Evolutionary conservation across 495 filamentous ascomycete species (phyloP).

Genomic region (Paragyromitra xinjiangensis): DNA sequence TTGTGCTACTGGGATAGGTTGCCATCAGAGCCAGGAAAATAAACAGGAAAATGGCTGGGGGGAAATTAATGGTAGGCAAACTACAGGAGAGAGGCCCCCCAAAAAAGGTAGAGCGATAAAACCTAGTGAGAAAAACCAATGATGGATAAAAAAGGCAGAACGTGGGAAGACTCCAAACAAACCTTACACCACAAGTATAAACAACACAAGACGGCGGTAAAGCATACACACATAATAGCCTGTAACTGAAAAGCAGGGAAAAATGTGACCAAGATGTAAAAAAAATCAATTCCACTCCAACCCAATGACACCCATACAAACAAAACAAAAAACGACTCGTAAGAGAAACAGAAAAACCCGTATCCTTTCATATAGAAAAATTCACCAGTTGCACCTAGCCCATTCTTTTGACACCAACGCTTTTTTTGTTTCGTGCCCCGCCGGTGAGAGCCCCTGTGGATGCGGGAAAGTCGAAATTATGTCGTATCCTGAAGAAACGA

Average conservation of each 20-base stretch:
- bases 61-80: constrained; percentile 41
- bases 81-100: constrained; percentile 15
- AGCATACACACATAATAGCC: constrained; percentile 44
- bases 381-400: constrained; percentile 56
- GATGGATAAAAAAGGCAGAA: constrained; percentile 8
- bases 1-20: not conserved
- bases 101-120: constrained; percentile 13
- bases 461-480: constrained; percentile 42
- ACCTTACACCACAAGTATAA: constrained; percentile 51
- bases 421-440: constrained; percentile 53
- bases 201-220: constrained; percentile 45
- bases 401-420: constrained; percentile 54
- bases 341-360: constrained; percentile 53
- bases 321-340: constrained; percentile 44
- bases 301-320: constrained; percentile 57
- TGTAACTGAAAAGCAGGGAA: constrained; percentile 37
- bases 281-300: constrained; percentile 57
- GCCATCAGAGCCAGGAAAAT: constrained; percentile 1
- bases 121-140: constrained; percentile 4
- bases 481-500: constrained; percentile 18
- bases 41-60: not conserved
- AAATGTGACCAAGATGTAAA: constrained; percentile 55
- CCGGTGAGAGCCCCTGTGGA: constrained; percentile 31
- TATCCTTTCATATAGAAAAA: constrained; percentile 56
- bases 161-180: constrained; percentile 22